Conservation (phyloP, 345 rosid genomes). For the Moringa oleifera region DNA sequence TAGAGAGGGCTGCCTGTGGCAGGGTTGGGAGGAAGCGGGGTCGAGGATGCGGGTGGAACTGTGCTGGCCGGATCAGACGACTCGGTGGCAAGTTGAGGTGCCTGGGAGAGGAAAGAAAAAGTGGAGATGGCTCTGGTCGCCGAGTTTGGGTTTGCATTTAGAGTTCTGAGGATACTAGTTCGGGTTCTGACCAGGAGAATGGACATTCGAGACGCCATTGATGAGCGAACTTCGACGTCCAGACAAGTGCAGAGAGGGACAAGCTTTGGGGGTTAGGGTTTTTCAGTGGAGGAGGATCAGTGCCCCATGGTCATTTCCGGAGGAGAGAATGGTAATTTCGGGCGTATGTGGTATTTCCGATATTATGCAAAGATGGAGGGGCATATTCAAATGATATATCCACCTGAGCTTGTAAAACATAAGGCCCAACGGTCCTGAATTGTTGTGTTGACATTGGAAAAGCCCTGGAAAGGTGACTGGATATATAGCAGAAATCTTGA, state of each 20-base stretch:
- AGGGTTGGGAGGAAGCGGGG: slow-evolving; percentile 85
- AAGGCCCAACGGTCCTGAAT: no score
- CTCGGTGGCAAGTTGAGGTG: slow-evolving; percentile 61
- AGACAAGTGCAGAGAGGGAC: slow-evolving; percentile 3
- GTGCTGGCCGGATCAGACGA: slow-evolving; percentile 11
- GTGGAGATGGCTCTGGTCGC: slow-evolving; percentile 48
- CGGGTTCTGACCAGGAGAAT: slow-evolving; percentile 38
- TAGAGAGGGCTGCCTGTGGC: slow-evolving; percentile 86
- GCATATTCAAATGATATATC: no score
- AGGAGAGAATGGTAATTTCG: background rate
- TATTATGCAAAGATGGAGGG: no score
- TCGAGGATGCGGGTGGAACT: background rate
- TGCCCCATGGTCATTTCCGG: background rate
- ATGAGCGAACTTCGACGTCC: slow-evolving; percentile 4
- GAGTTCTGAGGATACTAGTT: slow-evolving; percentile 32
- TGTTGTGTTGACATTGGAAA: no score
- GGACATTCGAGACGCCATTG: slow-evolving; percentile 58
- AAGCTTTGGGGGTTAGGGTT: slow-evolving; percentile 24
- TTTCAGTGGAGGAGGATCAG: background rate
- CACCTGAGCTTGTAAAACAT: no score
- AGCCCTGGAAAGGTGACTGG: no score
- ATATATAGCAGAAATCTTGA: no score
- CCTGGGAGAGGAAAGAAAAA: slow-evolving; percentile 57
- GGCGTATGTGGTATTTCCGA: no score
- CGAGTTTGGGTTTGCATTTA: slow-evolving; percentile 19